These are phyloP conservation scores for Colletotrichum spaethianum DNA, from an alignment of 2,329 filamentous ascomycete genomes.

Conservation along the genomic window DNA sequence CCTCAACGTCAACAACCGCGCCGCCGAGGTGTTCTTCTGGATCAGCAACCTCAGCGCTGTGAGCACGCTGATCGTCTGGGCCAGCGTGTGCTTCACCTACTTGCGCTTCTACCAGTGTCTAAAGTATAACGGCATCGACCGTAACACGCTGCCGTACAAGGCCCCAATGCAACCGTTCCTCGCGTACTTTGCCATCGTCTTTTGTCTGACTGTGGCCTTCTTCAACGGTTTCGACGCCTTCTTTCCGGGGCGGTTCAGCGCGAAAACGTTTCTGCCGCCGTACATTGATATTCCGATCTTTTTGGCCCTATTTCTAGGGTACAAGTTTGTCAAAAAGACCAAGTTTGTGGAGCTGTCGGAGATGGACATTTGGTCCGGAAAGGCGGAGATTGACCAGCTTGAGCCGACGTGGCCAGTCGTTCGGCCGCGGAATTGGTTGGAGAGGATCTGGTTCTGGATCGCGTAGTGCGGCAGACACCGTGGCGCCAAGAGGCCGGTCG, in stretches of 20 bases:
- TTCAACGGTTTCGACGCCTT: conserved; percentile 83
- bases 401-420: conserved; percentile 54
- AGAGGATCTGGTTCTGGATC: conserved; percentile 59
- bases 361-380: conserved; percentile 59
- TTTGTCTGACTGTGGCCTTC: conserved; percentile 76
- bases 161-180: conserved; percentile 77
- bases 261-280: conserved; percentile 72
- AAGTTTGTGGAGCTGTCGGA: conserved; percentile 57
- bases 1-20: conserved; percentile 69
- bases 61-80: conserved; percentile 79
- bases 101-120: conserved; percentile 78
- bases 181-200: conserved; percentile 73
- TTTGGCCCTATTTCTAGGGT: conserved; percentile 72
- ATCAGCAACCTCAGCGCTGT: conserved; percentile 73
- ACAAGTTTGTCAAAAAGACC: conserved; percentile 77
- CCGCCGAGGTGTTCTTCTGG: conserved; percentile 61
- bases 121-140: conserved; percentile 73
- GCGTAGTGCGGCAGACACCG: conserved; percentile 49
- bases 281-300: conserved; percentile 82
- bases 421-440: conserved; percentile 54
- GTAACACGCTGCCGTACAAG: conserved; percentile 76
- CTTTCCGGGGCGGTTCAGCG: conserved; percentile 65
- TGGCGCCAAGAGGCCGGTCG: background rate
- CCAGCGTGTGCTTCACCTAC: conserved; percentile 77
- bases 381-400: conserved; percentile 55